phyloP scores from a whole-genome alignment of 1,139 yeast genomes.

The Suhomyces chickasaworum region DNA sequence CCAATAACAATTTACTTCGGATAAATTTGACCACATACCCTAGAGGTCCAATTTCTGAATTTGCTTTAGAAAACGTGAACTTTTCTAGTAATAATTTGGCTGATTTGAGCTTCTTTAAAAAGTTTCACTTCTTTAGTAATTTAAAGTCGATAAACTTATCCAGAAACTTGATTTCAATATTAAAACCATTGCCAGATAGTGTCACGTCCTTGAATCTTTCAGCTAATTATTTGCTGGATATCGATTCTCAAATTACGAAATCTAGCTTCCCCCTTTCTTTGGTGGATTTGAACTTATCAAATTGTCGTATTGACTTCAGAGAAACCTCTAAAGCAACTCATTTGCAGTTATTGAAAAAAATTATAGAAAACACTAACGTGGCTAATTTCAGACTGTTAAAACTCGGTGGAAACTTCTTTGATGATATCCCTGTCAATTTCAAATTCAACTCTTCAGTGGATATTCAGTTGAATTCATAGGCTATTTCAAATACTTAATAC shows the following conservation, averaged over 20 bases:
- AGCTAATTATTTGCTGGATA: constrained; percentile 23
- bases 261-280: constrained; percentile 18
- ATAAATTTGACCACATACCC: constrained; percentile 5
- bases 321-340: background rate
- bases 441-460: background rate
- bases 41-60: background rate
- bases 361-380: constrained; percentile 1
- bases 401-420: constrained; percentile 7
- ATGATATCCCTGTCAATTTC: background rate
- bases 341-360: background rate
- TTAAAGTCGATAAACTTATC: constrained; percentile 25
- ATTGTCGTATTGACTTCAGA: constrained; percentile 16
- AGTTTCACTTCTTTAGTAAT: constrained; percentile 15
- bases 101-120: constrained; percentile 11
- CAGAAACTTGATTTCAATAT: constrained; percentile 24
- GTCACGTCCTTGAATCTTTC: constrained; percentile 21
- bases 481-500: background rate
- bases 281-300: constrained; percentile 20
- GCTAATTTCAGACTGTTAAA: constrained; percentile 4
- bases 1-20: constrained; percentile 26
- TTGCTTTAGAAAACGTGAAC: constrained; percentile 12
- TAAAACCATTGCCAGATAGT: constrained; percentile 18
- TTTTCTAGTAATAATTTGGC: constrained; percentile 27
- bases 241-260: constrained; percentile 12
- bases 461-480: background rate